Evolutionary conservation across 345 rosid genomes (phyloP), one percentile per base, ranked within the genome.

Genomic region (Punica granatum): DNA sequence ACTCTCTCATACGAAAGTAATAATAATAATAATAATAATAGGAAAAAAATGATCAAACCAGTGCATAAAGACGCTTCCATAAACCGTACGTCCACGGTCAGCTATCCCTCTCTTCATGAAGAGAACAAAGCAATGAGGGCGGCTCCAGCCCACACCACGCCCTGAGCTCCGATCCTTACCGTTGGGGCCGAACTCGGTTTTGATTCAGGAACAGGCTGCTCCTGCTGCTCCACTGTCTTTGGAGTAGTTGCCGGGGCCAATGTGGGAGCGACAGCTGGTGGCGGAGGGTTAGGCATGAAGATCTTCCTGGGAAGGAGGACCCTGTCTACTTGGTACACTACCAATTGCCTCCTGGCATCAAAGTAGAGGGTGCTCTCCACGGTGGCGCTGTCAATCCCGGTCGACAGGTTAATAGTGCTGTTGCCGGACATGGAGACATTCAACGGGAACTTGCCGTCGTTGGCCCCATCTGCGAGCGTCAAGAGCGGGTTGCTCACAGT

Each of bases 381-480:
- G 2, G 64, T 71, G 35, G 74, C 69, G 16, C 43, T 62, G 60
- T 59, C 61, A 41, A 71, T 59, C 14, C 74, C 74, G 4, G 70
- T 71, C 12, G 70, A 71, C 36, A 71, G 58, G 56, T 60, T 44
- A 60, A 71, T 37, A 23, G 59, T 53, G 59, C 66, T 64, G 35
- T 44, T 60, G 33, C 60, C 74, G 13, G 41, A 15, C 11, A 65
- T 37, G 4, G 84, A 77, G 41, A 78, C 70, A 36, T 77, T 81
- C 26, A 82, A 67, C 31, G 77, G 72, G 43, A 79, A 66, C 36
- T 73, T 53, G 30, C 79, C 68, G 21, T 69, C 65, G 21, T 68
- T 68, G 21, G 79, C 75, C 7, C 80, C 74, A 5, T 81, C 85
- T 1, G 85, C 85, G 18, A 75, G 70, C 15, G 84, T 81, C 39